Percentiles rank a stretch among this genome's conserved stretches.
phyloP scores from a whole-genome alignment of 2,329 filamentous ascomycete species.

The Leptoxyphium fumago region DNA sequence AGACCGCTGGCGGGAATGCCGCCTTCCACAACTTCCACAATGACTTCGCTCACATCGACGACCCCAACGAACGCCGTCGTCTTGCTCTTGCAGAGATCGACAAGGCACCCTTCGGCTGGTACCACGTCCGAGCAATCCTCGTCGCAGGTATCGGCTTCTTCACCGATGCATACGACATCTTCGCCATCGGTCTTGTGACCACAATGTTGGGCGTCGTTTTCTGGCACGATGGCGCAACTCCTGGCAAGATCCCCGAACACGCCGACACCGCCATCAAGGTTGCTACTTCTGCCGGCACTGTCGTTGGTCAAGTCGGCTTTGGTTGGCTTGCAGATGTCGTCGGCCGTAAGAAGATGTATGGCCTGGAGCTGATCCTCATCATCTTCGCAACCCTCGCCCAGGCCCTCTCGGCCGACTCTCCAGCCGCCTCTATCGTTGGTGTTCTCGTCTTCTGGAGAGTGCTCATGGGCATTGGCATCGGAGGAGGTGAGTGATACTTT shows the following conservation, averaged over 20 bases:
- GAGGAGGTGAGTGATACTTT: conserved; percentile 33
- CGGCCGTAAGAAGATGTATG: conserved; percentile 74
- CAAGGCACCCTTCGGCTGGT: conserved; percentile 71
- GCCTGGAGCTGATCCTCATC: conserved; percentile 65
- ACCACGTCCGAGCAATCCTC: conserved; percentile 61
- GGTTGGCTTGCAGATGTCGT: conserved; percentile 64
- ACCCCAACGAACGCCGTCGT: conserved; percentile 64
- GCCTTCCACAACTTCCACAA: conserved; percentile 69
- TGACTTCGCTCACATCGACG: conserved; percentile 48
- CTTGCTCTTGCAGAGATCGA: conserved; percentile 71
- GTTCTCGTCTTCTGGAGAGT: conserved; percentile 70
- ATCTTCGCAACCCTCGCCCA: conserved; percentile 66
- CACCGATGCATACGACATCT: conserved; percentile 68
- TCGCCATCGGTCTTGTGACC: conserved; percentile 58
- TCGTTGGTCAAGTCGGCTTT: conserved; percentile 69
- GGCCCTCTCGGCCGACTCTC: conserved; percentile 48
- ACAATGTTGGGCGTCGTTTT: conserved; percentile 69
- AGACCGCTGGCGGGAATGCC: conserved; percentile 49
- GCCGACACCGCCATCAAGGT: conserved; percentile 77
- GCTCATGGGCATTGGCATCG: conserved; percentile 64
- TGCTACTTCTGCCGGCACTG: conserved; percentile 68
- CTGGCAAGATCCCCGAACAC: conserved; percentile 43
- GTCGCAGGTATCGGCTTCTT: conserved; percentile 82
- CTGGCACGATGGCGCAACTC: conserved; percentile 36
- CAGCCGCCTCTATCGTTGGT: conserved; percentile 46